These are phyloP conservation scores for Ogataea trehaloabstinens DNA, from an alignment of 805 yeast genomes.

Conservation along the genomic window DNA sequence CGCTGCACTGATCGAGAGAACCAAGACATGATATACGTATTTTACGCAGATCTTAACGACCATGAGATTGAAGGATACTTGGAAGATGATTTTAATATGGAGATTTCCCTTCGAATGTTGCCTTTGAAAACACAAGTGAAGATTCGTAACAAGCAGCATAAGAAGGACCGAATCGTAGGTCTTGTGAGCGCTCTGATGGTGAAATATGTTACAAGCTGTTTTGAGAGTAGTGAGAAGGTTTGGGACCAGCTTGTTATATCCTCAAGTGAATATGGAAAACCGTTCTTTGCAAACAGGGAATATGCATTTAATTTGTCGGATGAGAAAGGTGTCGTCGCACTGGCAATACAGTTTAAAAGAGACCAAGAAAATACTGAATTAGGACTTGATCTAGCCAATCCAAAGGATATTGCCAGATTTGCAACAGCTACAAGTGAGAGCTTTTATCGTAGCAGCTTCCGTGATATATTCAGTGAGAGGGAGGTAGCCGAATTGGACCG, in stretches of 20 bases:
- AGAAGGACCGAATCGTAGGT: constrained; percentile 34
- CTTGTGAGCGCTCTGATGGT: constrained; percentile 48
- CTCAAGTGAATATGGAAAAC: constrained; percentile 55
- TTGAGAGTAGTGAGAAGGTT: constrained; percentile 14
- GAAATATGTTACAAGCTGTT: constrained; percentile 37
- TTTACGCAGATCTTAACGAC: constrained; percentile 8
- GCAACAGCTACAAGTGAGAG: constrained; percentile 26
- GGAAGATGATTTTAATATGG: constrained; percentile 43
- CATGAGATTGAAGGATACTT: constrained; percentile 6
- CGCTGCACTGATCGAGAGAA: constrained; percentile 1
- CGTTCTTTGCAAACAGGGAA: constrained; percentile 33
- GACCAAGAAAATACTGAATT: constrained; percentile 21
- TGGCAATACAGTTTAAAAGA: constrained; percentile 38
- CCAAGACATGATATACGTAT: constrained; percentile 3
- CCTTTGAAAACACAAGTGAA: constrained; percentile 40
- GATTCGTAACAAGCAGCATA: constrained; percentile 39
- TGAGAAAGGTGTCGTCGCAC: constrained; percentile 48
- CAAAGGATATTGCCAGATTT: constrained; percentile 24
- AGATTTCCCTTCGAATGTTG: constrained; percentile 44
- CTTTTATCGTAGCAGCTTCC: constrained; percentile 25
- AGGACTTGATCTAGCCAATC: constrained; percentile 50
- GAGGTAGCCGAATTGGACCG: constrained; percentile 30
- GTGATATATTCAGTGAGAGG: constrained; percentile 25
- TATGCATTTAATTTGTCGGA: constrained; percentile 58
- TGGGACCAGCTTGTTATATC: constrained; percentile 26